Base-by-base conservation (phyloP, 2,329 filamentous ascomycete species). In the Incumbomyces lentus region DNA sequence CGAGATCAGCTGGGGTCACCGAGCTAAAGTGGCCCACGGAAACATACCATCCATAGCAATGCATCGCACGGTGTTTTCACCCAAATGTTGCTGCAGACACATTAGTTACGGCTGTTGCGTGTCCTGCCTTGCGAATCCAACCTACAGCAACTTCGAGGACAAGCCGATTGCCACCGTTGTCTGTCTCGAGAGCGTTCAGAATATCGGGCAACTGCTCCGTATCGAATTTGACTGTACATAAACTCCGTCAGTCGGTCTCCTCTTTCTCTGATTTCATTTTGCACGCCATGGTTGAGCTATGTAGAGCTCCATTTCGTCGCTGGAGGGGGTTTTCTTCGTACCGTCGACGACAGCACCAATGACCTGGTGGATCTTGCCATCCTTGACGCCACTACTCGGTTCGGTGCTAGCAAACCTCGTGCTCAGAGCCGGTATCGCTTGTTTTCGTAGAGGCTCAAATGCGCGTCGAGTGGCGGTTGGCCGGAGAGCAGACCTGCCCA, bases 271-370 rank as follows among this genome's bases (percentile, higher is more conserved):
- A 12, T 29, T 30, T 34, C 32, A 50, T 59, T 26, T 26, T 26
- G n/a, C 22, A 26, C 5, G 50, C 56, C 52, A 56, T 13, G 59
- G 40, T 33, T 41, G 39, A 64, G 66, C 64, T 60, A 55, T 60
- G 60, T 62, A 58, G 52, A 59, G 55, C 52, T 59, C 57, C 60
- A 60, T 60, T 63, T 59, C 63, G 40, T 64, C 65, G 64, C 70
- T 17, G 37, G 49, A 49, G 52, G 46, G 36, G 47, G 39, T n/a
- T 6, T 14, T 54, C 58, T 54, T 50, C 30, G 40, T 77, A 94
- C 87, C 88, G 75, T 96, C 92, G 64, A 96, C 92, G 69, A 96
- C 89, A 76, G 92, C 90, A 85, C 92, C 89, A 75, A 95, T 95
- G 71, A 95, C 89, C 75, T 88, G 74, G 68, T 79, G 73, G 65